A percentile compares a stretch with the other conserved stretches of the same genome.
These are phyloP conservation scores for Termitomyces titanicus DNA, from an alignment of 768 basidiomycete genomes.

Conservation along the genomic window DNA sequence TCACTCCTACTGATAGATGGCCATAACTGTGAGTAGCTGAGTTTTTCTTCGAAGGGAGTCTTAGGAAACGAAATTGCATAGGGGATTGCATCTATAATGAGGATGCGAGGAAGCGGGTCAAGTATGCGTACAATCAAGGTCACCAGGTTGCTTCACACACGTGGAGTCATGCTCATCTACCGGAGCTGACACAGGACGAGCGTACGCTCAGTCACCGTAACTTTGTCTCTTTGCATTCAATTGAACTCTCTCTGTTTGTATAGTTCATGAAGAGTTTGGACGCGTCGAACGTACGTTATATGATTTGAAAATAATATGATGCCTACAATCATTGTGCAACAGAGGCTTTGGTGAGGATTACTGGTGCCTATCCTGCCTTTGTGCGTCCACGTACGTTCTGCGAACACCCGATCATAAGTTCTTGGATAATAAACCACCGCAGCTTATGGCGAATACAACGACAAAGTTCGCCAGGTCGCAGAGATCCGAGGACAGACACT, in stretches of 20 bases:
- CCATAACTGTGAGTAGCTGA: slow-evolving; percentile 29
- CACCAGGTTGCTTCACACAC: slow-evolving; percentile 46
- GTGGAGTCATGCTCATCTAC: slow-evolving; percentile 36
- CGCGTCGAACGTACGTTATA: slow-evolving; percentile 29
- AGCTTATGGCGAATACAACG: slow-evolving; percentile 41
- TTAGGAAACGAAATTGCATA: slow-evolving; percentile 4
- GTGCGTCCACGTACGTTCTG: slow-evolving; percentile 34
- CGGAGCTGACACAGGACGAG: slow-evolving; percentile 27
- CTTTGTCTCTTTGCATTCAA: neutral
- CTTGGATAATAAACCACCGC: neutral
- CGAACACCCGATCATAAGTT: neutral
- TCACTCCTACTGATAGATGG: slow-evolving; percentile 23
- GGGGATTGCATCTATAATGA: slow-evolving; percentile 35
- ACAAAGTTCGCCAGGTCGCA: slow-evolving; percentile 30
- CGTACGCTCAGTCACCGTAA: slow-evolving; percentile 16
- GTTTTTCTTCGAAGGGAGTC: neutral
- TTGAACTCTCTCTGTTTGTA: neutral
- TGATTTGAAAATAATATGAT: no score
- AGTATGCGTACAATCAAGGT: slow-evolving; percentile 33
- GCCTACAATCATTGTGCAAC: neutral
- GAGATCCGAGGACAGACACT: slow-evolving; percentile 26
- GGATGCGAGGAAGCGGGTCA: slow-evolving; percentile 23
- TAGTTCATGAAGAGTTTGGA: slow-evolving; percentile 33
- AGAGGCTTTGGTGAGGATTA: slow-evolving; percentile 37
- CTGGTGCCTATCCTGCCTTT: slow-evolving; percentile 34